Base-by-base conservation (phyloP, 352 stramenopile genomes). In the Globisporangium alternatum region DNA sequence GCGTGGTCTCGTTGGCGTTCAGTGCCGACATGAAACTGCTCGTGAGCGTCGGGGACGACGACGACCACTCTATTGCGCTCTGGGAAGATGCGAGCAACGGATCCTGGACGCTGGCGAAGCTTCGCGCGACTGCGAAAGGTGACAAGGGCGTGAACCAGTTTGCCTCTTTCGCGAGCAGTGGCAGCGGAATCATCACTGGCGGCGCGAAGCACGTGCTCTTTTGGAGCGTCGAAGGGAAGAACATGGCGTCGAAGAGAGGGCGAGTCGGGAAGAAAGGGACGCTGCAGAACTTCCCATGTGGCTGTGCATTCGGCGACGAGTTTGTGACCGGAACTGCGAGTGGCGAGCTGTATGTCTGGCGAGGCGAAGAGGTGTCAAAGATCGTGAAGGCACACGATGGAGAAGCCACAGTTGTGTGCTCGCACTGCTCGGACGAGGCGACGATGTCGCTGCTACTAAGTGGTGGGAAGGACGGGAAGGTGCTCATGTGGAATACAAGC, bases 61-160 rank as follows among this genome's bases (percentile, higher is more conserved):
- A 93, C 53, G 85, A 96, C 57, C 89, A 95, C 54, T 93, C 74
- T 3, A 51, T 96, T 1, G 86, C 83, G 12, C 64, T 97, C 9
- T 96, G 89, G 81, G 74, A 79, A 43, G 81, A 91, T 64, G 69
- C 69, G 21, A 91, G 81, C 56, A 77, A 86, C 56, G 80, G 83
- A 7, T 81, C 79, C 9, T 95, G 86, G 86, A 94, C 72, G 28
- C 56, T 73, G 35, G 57, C 65, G 4, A 81, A 78, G 45, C 60
- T 85, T 1, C 56, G 77, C 6, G 78, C 77, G 37, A 78, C 72
- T 1, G 68, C 71, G 0, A 90, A 87, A 61, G 79, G 81, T 0
- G 75, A 89, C 49, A 83, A 89, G 48, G 76, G 64, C 7, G 21
- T 80, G 48, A 85, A 90, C 60, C 66, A 73, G 5, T 90, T 89